These are phyloP conservation scores for Thalassiosira mediterranea DNA, from an alignment of 352 stramenopile species.

Conservation along the genomic window DNA sequence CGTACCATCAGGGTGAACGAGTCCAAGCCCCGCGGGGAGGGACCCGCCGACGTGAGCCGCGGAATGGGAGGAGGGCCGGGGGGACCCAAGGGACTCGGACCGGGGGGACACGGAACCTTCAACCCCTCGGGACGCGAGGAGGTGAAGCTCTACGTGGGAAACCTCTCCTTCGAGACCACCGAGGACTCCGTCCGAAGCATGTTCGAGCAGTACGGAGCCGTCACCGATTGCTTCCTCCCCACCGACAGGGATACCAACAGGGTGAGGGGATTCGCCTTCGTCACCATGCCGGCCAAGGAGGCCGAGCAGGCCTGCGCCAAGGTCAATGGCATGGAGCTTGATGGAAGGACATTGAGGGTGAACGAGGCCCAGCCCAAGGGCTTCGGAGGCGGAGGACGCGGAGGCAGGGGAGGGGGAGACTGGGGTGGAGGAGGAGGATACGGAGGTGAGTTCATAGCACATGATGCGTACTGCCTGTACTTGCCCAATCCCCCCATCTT, in stretches of 20 bases:
- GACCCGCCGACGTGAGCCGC: slow-evolving; percentile 33
- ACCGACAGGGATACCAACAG: slow-evolving; percentile 73
- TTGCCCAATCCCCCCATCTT: background rate
- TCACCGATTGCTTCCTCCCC: slow-evolving; percentile 83
- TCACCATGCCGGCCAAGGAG: slow-evolving; percentile 83
- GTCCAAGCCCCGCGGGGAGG: slow-evolving; percentile 71
- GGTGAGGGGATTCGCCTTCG: slow-evolving; percentile 82
- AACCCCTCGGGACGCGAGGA: slow-evolving; percentile 72
- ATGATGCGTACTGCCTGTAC: background rate
- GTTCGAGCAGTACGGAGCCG: slow-evolving; percentile 78
- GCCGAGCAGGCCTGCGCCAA: slow-evolving; percentile 76
- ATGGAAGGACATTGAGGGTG: slow-evolving; percentile 78
- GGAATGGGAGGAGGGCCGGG: slow-evolving; percentile 7
- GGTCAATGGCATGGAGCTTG: slow-evolving; percentile 78
- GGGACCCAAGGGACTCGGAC: slow-evolving; percentile 22
- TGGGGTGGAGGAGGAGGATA: slow-evolving; percentile 1
- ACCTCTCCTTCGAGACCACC: slow-evolving; percentile 82
- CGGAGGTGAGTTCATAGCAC: background rate
- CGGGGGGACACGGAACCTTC: slow-evolving; percentile 68
- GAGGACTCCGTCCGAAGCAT: slow-evolving; percentile 60
- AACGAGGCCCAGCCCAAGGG: slow-evolving; percentile 84
- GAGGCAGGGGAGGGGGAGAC: slow-evolving; percentile 10
- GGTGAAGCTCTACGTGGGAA: slow-evolving; percentile 86
- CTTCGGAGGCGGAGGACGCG: slow-evolving; percentile 47
- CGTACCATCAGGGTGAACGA: slow-evolving; percentile 84